Base-by-base conservation (phyloP, 331 rosid genomes). In the Pyracantha coccinea region DNA sequence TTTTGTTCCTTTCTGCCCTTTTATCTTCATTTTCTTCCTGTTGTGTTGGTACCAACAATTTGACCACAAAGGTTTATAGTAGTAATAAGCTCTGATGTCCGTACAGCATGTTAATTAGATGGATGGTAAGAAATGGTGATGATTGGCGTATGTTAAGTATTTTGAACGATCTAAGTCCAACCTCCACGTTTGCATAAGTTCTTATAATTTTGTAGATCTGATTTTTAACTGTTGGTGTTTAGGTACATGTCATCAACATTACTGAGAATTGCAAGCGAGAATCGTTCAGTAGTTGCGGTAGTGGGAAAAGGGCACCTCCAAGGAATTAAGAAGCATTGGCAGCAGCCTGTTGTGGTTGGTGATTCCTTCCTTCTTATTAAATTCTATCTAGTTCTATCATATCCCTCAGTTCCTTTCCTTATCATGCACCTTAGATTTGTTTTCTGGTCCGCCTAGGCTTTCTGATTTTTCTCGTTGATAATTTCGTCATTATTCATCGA, bases 301-400 rank as follows among this genome's bases (percentile, higher is more conserved):
- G 97, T 94, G 70, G 97, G 99, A 52, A 92, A 87, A 80, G 99
- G 92, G 32, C 99, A 94, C 83, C 86, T 94, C 25, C 89, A 69
- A 85, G 97, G 99, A 87, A 90, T 94, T 69, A 86, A 80, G 78
- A 90, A 88, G 82, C 83, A 94, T 23, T 87, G 97, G 99, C 73
- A 76, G 88, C 93, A 94, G 82, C 97, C 97, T 81, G 78, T 92
- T 52, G 72, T 68, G 92, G 96, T 92, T 38, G 32, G 96, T 84
- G 68, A 76, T 5, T 12, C 16, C 6, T 57, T 59, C 1, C 11
- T 61, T 54, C 76, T 25, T 72, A 15, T 11, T 57, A 23, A 15
- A 33, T 72, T 57, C 53, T 32, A 2, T 4, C 21, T 31, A 23
- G 66, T 21, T 52, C 21, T 52, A 52, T 15, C 58, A 52, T 52